Evolutionary conservation across 192 early-diverging fungal genomes (phyloP), one percentile per base, ranked within the genome.

Genomic region (Piromyces finnis): DNA sequence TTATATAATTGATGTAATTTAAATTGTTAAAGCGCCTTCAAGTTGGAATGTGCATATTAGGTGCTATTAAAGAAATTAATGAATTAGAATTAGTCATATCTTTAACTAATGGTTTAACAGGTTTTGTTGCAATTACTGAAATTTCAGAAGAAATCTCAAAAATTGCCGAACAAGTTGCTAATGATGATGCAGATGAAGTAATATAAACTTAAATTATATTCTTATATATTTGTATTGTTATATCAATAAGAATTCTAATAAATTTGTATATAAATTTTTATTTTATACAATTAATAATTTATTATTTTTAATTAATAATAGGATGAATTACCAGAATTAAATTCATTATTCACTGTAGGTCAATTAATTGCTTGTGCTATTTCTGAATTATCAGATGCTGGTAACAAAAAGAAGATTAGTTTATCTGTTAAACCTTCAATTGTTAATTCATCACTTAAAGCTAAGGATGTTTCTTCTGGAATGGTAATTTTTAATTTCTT

Each of bases 41-140:
- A 68, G 51, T 68, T n/a, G 51, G 51, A 68, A 68, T 68, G 51
- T 68, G 51, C 26, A 68, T 95, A 4, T 83, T 97, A 35, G 96
- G 95, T 29, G 92, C 90, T 81, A 88, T 98, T 77, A 88, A 91
- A 29, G 88, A 90, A 29, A 93, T 98, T 80, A 90, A 90, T 80
- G 92, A 93, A 28, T 89, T 96, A n/a, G 92, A 95, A 81, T 78
- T 97, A 32, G 85, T 90, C 32, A 88, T 98, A 22, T 88, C 92
- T 28, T 88, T 98, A 80, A 96, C 96, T 7, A 91, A 95, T 82
- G 93, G 96, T 81, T 85, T 97, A 68, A 87, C 87, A 3, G 96
- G 96, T 59, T 88, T 84, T 77, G 92, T 97, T 78, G 88, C 93
- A 29, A 97, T 98, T 81, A 93, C 95, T 29, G 94, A 96, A 79